Evolutionary conservation across 208 protist genomes (phyloP).

Genomic region (Phytomonas francai): DNA sequence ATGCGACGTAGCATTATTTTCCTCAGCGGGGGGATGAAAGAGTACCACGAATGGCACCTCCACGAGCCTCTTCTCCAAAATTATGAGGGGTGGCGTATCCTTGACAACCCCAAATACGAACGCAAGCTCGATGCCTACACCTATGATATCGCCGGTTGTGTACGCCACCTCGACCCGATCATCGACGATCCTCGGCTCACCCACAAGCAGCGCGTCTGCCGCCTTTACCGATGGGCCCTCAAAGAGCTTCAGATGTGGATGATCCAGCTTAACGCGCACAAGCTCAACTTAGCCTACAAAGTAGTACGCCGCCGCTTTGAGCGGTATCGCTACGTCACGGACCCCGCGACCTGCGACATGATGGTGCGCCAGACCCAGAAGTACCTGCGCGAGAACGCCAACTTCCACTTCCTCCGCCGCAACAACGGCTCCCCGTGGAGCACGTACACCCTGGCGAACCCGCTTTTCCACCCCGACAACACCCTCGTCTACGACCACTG

Average conservation of each 20-base stretch:
- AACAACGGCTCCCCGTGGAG: constrained; percentile 80
- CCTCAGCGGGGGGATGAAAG: constrained; percentile 74
- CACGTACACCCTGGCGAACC: constrained; percentile 77
- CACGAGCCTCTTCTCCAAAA: constrained; percentile 87
- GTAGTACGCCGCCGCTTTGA: constrained; percentile 83
- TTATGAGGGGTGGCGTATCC: constrained; percentile 90
- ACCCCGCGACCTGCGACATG: constrained; percentile 87
- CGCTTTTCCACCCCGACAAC: constrained; percentile 85
- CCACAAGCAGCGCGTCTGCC: constrained; percentile 89
- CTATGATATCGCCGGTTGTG: constrained; percentile 71
- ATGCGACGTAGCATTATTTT: constrained; percentile 67
- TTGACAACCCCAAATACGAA: constrained; percentile 86
- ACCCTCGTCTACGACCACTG: constrained; percentile 88
- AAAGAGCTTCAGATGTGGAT: constrained; percentile 88
- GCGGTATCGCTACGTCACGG: constrained; percentile 85
- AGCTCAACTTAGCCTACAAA: constrained; percentile 88
- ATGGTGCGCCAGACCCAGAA: constrained; percentile 90
- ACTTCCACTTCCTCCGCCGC: constrained; percentile 72
- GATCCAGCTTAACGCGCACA: constrained; percentile 78
- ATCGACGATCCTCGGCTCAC: constrained; percentile 90
- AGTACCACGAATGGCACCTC: constrained; percentile 90
- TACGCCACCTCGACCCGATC: constrained; percentile 86
- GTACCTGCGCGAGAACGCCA: constrained; percentile 83
- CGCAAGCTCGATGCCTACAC: constrained; percentile 70
- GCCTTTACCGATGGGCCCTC: constrained; percentile 84